Evolutionary conservation across 2,329 filamentous ascomycete species (phyloP), one percentile per base, ranked within the genome.

Genomic region (Trichoderma guizhouense): DNA sequence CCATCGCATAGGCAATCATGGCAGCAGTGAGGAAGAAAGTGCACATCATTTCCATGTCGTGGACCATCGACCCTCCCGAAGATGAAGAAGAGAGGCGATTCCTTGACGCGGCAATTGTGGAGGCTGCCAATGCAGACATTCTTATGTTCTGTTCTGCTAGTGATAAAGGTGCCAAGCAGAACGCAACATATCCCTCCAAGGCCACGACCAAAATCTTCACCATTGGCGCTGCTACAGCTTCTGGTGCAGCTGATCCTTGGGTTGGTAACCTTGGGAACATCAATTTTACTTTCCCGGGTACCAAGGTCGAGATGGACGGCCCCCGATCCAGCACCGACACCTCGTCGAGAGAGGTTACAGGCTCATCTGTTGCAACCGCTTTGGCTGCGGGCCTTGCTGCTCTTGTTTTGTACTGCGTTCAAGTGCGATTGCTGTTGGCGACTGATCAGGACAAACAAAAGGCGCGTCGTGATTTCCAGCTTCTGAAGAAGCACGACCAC

Each of bases 81-180:
- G 71, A 72, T 18, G 71, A 72, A n/a, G 71, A 72, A 36, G 73
- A 73, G 62, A 72, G 69, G 55, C n/a, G 72, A 74, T 11, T 53
- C 5, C 78, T 82, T 1, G 73, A 78, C 9, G 34, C 68, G 0
- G 80, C 81, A 14, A 77, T 83, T 30, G 53, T 58, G 0, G 60
- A 74, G 1, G 73, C 75, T 28, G 55, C 72, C 18, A 75, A 73
- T 2, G 80, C 80, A 0, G 70, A 77, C 7, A 83, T 83, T 6
- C 75, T 83, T 55, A 78, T 83, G 73, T 83, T 83, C 72, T 83
- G 81, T 74, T 77, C 82, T 0, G 77, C 80, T 0, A 77, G 72
- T 7, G 82, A 83, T 71, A 75, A 79, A 57, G 79, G 76, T 1
- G 62, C 73, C 21, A 71, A 73, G 64, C 39, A 57, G 24, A 71